Conservation (phyloP, 192 early-diverging fungal genomes). For the Glomus cerebriforme region DNA sequence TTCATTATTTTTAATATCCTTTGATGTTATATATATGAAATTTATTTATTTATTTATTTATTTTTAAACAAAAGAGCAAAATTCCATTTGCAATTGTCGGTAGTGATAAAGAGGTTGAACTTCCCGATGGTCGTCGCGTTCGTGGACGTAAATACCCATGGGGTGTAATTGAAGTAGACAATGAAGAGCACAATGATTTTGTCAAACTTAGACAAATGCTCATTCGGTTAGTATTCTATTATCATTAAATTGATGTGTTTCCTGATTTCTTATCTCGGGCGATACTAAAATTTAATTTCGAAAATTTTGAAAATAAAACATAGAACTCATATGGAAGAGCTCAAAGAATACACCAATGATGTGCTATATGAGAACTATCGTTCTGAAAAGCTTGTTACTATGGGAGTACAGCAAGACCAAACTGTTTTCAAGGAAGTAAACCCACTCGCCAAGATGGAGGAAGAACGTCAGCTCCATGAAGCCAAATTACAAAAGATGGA, state of each 20-base stretch:
- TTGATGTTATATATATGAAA: background rate
- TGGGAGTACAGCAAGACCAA: slow-evolving; percentile 83
- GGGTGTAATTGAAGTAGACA: slow-evolving; percentile 97
- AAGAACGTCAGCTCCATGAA: slow-evolving; percentile 90
- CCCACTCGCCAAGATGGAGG: slow-evolving; percentile 78
- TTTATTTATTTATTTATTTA: background rate
- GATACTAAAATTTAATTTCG: too few relatives aligned
- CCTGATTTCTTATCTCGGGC: slow-evolving; percentile 31
- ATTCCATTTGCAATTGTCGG: slow-evolving; percentile 97
- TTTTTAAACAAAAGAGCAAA: slow-evolving; percentile 62
- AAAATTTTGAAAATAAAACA: background rate
- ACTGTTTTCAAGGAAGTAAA: slow-evolving; percentile 81
- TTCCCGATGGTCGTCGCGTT: slow-evolving; percentile 79
- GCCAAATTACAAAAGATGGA: slow-evolving; percentile 98
- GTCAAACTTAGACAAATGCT: slow-evolving; percentile 92
- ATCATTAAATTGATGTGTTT: slow-evolving; percentile 22
- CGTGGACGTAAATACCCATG: slow-evolving; percentile 91
- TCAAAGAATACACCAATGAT: slow-evolving; percentile 90
- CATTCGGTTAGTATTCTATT: slow-evolving; percentile 47
- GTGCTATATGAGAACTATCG: slow-evolving; percentile 96
- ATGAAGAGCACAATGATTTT: slow-evolving; percentile 96
- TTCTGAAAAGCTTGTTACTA: slow-evolving; percentile 85
- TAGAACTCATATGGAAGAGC: slow-evolving; percentile 95
- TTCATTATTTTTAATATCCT: background rate
- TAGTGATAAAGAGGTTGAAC: slow-evolving; percentile 81